A percentile compares a stretch with the other conserved stretches of the same genome.
phyloP scores from a whole-genome alignment of 257 asterid genomes.

The Solanum appendiculatum region DNA sequence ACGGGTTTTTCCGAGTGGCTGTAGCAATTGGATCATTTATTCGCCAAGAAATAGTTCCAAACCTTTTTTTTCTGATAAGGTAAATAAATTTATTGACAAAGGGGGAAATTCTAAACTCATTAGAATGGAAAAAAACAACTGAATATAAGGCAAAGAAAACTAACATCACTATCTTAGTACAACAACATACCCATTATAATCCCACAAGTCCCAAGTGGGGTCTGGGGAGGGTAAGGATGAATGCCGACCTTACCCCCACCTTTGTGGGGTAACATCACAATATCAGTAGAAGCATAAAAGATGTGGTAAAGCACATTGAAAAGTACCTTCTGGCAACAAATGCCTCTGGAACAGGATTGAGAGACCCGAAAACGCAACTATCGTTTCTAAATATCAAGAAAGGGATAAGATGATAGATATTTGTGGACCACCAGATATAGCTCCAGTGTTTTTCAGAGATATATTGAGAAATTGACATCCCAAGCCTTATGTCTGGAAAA shows the following conservation, averaged over 20 bases:
- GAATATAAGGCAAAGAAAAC: not conserved
- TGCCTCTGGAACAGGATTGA: not conserved
- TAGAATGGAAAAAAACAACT: not conserved
- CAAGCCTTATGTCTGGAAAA: not conserved
- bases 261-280: not conserved
- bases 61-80: not conserved
- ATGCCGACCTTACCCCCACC: not conserved
- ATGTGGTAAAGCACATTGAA: not conserved
- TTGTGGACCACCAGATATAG: constrained; percentile 5
- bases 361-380: not conserved
- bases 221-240: not conserved
- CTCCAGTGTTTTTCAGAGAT: not conserved
- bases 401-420: not conserved
- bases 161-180: not conserved
- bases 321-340: not conserved
- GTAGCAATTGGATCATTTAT: not conserved
- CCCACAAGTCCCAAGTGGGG: not conserved
- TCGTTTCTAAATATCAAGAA: not conserved
- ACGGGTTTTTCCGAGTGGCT: constrained; percentile 4
- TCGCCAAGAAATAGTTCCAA: not conserved
- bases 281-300: not conserved
- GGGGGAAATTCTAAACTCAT: not conserved
- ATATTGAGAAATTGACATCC: not conserved
- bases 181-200: not conserved
- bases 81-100: not conserved